Evolutionary conservation across 2,329 filamentous ascomycete species (phyloP), one percentile per base, ranked within the genome.

Genomic region (Arachnopeziza araneosa): DNA sequence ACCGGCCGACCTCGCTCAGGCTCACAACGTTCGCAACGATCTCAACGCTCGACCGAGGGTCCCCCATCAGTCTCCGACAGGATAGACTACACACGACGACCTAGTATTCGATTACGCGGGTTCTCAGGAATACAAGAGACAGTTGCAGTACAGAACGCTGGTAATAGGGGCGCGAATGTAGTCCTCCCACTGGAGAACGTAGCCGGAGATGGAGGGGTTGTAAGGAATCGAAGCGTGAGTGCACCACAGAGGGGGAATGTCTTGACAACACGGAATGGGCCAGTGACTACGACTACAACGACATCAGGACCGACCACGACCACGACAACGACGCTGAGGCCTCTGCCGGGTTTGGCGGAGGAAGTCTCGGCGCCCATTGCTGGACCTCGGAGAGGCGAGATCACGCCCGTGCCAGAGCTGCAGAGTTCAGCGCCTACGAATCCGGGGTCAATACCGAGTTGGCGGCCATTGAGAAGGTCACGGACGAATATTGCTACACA

Each of bases 21-120:
- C 26, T 62, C 60, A 2, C 50, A 30, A 55, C 55, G 57, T n/a
- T 57, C 52, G n/a, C 57, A 58, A 24, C 36, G 53, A n/a, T 56
- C 50, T 9, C 55, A 49, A 19, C 54, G 32, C 23, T 44, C 26
- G 9, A 23, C 22, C 24, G 26, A 36, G 26, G 24, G 49, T 12
- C 4, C 52, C 4, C 10, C 50, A 1, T 21, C 49, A 24, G 24
- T 26, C 24, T 36, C 36, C 30, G 26, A n/a, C 21, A 26, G 22
- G 17, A 32, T 26, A 49, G 55, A 57, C n/a, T 61, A 60, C 50
- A 49, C 54, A 23, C 55, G 62, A 55, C 59, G 61, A 62, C 65
- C 67, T 36, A 69, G 64, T 55, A 69, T 69, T 50, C 62, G 67
- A n/a, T 63, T 69, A 23, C 56, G 66, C 48, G 55, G 67, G 14